phyloP scores from a whole-genome alignment of 169 alveolate genomes.

The Amoebophrya sp. region DNA sequence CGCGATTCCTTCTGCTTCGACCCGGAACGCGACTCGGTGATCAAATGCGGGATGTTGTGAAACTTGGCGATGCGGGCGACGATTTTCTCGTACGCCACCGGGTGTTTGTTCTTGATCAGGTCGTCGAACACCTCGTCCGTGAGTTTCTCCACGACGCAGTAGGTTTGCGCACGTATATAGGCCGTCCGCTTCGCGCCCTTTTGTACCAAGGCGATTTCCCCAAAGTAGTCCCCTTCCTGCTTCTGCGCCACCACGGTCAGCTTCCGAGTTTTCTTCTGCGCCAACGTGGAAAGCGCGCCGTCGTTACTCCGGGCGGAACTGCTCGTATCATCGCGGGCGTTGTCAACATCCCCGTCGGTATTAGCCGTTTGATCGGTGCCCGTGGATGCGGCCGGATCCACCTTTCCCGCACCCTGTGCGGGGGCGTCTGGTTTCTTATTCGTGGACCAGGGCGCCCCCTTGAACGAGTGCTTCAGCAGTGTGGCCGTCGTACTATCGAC shows the following conservation, averaged over 20 bases:
- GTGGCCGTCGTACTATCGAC: too few species aligned
- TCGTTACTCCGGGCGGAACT: too few species aligned
- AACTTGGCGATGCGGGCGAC: constrained; percentile 1
- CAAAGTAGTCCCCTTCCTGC: constrained; percentile 3
- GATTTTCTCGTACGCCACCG: background rate
- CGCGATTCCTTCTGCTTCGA: background rate
- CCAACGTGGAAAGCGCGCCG: too few species aligned
- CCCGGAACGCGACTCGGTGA: background rate
- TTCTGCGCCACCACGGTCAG: constrained; percentile 12
- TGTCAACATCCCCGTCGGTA: too few species aligned
- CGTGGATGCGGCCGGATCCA: too few species aligned
- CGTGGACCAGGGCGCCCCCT: too few species aligned
- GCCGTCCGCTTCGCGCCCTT: constrained; percentile 24
- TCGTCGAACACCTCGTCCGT: background rate
- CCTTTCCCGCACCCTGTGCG: too few species aligned
- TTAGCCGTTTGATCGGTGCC: too few species aligned
- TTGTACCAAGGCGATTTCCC: background rate
- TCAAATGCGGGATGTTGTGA: constrained; percentile 21
- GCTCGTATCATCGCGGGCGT: too few species aligned
- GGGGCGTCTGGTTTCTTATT: too few species aligned
- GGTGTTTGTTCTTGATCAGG: background rate
- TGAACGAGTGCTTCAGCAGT: too few species aligned
- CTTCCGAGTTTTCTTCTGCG: too few species aligned
- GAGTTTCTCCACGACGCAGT: constrained; percentile 1
- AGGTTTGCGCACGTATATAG: background rate